phyloP scores from a whole-genome alignment of 108 stramenopile genomes.

The Nitzschia putrida region DNA sequence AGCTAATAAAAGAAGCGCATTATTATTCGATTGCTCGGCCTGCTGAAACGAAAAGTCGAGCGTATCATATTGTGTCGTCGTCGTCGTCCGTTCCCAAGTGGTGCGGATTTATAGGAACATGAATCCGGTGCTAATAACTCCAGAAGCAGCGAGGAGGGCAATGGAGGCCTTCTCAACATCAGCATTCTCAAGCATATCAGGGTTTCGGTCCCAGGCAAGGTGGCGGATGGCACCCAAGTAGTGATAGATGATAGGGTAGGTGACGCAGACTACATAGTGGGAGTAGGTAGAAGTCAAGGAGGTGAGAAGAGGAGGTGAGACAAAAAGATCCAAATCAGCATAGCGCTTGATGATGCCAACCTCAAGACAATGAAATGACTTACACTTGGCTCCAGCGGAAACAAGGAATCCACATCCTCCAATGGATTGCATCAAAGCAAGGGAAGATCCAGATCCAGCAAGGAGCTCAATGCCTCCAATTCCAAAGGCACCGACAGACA shows the following conservation, averaged over 20 bases:
- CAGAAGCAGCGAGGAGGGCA: conserved; percentile 56
- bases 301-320: background rate
- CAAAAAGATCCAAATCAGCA: background rate
- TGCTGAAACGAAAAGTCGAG: too few species aligned
- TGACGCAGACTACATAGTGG: conserved; percentile 52
- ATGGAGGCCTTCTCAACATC: conserved; percentile 76
- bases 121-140: conserved; percentile 48
- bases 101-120: conserved; percentile 45
- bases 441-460: conserved; percentile 73
- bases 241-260: conserved; percentile 92
- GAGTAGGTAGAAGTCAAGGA: background rate
- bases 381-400: conserved; percentile 70
- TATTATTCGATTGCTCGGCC: too few species aligned
- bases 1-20: too few species aligned
- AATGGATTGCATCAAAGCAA: conserved; percentile 70
- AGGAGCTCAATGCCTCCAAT: conserved; percentile 75
- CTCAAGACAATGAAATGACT: background rate
- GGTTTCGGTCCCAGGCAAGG: conserved; percentile 72
- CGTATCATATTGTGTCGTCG: too few species aligned
- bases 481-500: conserved; percentile 82
- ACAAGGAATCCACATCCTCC: conserved; percentile 65
- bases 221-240: conserved; percentile 87
- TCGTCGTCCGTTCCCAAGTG: background rate
- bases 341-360: background rate
- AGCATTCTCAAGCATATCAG: conserved; percentile 64